These are phyloP conservation scores for Blastobotrys illinoisensis DNA, from an alignment of 1,139 yeast genomes.

Conservation along the genomic window DNA sequence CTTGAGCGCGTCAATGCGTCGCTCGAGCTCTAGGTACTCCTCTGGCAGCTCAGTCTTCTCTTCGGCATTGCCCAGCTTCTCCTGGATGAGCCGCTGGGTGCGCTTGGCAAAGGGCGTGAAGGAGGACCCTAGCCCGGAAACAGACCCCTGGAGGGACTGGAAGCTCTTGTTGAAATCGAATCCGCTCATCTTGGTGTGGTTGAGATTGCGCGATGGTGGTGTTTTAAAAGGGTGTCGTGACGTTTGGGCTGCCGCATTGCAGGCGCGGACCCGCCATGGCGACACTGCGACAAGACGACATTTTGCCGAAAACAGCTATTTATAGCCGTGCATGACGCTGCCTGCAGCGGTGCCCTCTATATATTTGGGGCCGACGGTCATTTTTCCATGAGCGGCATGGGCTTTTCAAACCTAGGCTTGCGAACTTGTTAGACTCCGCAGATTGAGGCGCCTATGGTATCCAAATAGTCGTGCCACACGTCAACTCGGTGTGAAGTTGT, in stretches of 20 bases:
- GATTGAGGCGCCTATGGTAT: too few relatives aligned
- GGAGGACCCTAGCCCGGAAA: conserved; percentile 35
- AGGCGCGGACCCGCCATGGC: background rate
- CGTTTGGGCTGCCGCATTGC: background rate
- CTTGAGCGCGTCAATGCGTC: conserved; percentile 69
- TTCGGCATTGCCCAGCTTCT: conserved; percentile 69
- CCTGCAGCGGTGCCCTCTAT: too few relatives aligned
- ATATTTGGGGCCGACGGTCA: too few relatives aligned
- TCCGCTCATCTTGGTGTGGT: conserved; percentile 22
- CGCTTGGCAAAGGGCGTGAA: conserved; percentile 69
- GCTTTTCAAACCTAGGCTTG: too few relatives aligned
- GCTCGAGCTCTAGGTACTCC: conserved; percentile 72
- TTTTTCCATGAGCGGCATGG: too few relatives aligned
- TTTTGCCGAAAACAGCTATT: too few relatives aligned
- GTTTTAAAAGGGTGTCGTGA: background rate
- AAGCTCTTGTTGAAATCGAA: conserved; percentile 38
- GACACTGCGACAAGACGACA: background rate
- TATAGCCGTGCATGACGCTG: too few relatives aligned
- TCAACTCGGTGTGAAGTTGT: too few relatives aligned
- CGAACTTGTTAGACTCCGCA: too few relatives aligned
- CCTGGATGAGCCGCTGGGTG: conserved; percentile 74
- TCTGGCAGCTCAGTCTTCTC: conserved; percentile 80
- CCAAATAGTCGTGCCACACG: too few relatives aligned
- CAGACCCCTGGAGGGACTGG: conserved; percentile 32
- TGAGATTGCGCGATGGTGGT: background rate